Percentiles rank a stretch among this genome's conserved stretches.
phyloP scores from a whole-genome alignment of 225 moss, liverwort and hornwort species.

The Physcomitrellopsis africana region DNA sequence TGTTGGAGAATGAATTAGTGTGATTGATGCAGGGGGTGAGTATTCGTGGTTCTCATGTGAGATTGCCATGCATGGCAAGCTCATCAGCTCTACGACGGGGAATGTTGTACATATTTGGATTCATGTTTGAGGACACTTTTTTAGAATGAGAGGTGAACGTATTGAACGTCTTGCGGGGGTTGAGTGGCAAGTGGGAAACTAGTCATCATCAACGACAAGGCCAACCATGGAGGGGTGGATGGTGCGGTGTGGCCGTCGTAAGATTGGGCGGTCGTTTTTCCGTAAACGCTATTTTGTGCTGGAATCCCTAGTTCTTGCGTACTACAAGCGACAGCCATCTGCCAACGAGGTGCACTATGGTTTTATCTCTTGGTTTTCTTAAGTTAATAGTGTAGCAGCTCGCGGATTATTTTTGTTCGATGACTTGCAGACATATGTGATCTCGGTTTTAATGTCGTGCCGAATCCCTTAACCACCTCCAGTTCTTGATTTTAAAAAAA shows the following conservation, averaged over 20 bases:
- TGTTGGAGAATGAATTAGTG: background rate
- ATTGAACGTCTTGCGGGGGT: background rate
- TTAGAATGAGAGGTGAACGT: constrained; percentile 25
- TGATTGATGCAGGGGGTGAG: constrained; percentile 6
- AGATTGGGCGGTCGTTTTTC: constrained; percentile 82
- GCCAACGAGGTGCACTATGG: constrained; percentile 59
- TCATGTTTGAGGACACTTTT: background rate
- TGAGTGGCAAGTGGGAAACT: constrained; percentile 27
- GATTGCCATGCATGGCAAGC: constrained; percentile 21
- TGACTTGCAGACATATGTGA: background rate
- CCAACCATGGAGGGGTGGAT: constrained; percentile 87
- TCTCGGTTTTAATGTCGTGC: background rate
- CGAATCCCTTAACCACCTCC: background rate
- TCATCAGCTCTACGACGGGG: constrained; percentile 14
- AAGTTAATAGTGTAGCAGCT: background rate
- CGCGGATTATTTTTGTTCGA: background rate
- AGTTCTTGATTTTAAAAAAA: background rate
- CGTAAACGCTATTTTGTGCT: constrained; percentile 85
- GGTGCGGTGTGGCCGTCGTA: constrained; percentile 84
- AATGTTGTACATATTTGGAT: constrained; percentile 13
- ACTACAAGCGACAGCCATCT: constrained; percentile 84
- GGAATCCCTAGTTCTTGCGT: constrained; percentile 73
- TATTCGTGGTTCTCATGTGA: constrained; percentile 24
- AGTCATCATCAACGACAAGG: constrained; percentile 56
- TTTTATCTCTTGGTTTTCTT: constrained; percentile 28